phyloP scores from a whole-genome alignment of 163 green algal species.

The Chlamydomonas reinhardtii region DNA sequence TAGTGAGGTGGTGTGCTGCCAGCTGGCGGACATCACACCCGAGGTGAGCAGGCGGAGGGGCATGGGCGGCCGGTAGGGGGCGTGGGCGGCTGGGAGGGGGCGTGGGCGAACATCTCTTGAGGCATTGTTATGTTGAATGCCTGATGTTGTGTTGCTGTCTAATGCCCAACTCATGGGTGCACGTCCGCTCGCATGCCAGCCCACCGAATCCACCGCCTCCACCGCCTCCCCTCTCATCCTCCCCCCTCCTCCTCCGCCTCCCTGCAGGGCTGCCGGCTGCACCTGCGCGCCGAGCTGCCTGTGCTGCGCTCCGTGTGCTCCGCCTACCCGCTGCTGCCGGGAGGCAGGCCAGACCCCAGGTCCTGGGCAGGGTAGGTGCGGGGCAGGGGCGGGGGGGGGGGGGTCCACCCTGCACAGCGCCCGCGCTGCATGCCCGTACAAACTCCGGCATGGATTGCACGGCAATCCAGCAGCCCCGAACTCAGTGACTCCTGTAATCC shows the following conservation, averaged over 20 bases:
- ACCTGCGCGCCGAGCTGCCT: constrained; percentile 35
- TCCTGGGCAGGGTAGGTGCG: not conserved
- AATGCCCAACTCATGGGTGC: no score
- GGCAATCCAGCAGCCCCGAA: no score
- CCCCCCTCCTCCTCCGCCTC: not conserved
- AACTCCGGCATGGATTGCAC: no score
- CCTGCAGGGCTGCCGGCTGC: constrained; percentile 5
- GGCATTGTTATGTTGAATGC: no score
- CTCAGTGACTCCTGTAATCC: no score
- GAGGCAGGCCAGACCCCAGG: constrained; percentile 2
- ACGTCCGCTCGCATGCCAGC: no score
- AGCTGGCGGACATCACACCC: constrained; percentile 47
- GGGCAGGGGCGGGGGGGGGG: no score
- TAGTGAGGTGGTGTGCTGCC: constrained; percentile 16
- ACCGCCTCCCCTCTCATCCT: no score
- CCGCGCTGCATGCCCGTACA: no score
- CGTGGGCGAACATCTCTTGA: not conserved
- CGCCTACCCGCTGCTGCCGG: constrained; percentile 14
- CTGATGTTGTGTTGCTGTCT: no score
- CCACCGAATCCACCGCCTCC: no score
- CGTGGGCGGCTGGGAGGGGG: not conserved
- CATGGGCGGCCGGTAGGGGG: not conserved
- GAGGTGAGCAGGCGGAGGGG: not conserved
- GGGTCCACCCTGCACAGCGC: no score
- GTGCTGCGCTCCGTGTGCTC: constrained; percentile 23